Base-by-base conservation (phyloP, 768 basidiomycete genomes). In the Agaricus subrufescens region DNA sequence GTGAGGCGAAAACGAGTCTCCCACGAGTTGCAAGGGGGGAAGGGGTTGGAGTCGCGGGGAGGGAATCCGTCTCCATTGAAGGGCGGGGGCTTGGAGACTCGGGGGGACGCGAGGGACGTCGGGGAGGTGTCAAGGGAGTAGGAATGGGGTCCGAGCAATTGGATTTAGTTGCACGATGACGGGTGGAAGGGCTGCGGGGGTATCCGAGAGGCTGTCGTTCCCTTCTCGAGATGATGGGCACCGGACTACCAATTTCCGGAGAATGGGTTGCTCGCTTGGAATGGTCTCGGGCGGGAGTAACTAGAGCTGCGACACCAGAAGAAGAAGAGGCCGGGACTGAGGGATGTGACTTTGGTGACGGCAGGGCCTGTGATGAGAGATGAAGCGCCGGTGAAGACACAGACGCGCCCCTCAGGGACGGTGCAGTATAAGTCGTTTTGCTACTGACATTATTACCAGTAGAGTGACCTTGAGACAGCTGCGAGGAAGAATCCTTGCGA, bases 311-410 rank as follows among this genome's bases (percentile, higher is more conserved):
- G 60, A 72, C 74, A 57, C 71, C 72, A 40, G 81, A 76, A 19
- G 80, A 75, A 26, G 82, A 77, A 48, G 77, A 75, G 19, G 69
- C 73, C 56, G 79, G 72, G 19, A 80, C 66, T 53, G 74, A 71
- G 19, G 78, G 67, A 57, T 75, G 78, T 40, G 79, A 78, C 64
- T 74, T 77, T n/a, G 79, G 75, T 37, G 83, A 81, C 50, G 80
- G 78, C 50, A 77, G 63, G 34, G 80, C 73, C 69, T 80, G 78
- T 27, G 83, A 83, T 50, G 80, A 80, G 54, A 86, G 76, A 63
- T 87, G 84, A 44, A 91, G 69, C 29, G 84, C 78, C 52, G 89
- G 89, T 23, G 87, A 88, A 55, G 89, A 91, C 75, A 86, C 77
- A 46, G 89, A 87, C 39, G 81, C 89, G 58, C 79, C 79, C 54